Evolutionary conservation across 305 asterid species (phyloP).

Genomic region (Fraxinus angustifolia): DNA sequence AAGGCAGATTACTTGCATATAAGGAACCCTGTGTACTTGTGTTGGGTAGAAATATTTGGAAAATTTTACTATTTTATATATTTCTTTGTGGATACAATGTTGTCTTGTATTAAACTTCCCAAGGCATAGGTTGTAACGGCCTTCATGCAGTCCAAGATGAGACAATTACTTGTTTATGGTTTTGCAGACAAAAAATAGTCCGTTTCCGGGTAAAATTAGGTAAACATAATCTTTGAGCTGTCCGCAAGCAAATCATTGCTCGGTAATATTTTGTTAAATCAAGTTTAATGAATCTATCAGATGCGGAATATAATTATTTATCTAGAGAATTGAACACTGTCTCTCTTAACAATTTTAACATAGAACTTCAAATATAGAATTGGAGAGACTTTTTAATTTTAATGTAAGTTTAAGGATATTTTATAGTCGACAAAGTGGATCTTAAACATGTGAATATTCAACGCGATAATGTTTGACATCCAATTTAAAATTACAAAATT

Average conservation of each 20-base stretch:
- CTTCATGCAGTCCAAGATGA: not conserved
- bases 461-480: not conserved
- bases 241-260: not conserved
- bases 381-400: not conserved
- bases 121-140: not conserved
- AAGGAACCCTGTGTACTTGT: conserved; percentile 14
- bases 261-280: not conserved
- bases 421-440: not conserved
- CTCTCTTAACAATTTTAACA: not conserved
- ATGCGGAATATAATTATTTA: not conserved
- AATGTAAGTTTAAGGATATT: not conserved
- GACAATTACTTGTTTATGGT: not conserved
- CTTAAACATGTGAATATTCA: not conserved
- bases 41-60: not conserved
- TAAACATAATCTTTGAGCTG: not conserved
- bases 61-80: not conserved
- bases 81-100: conserved; percentile 4
- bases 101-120: not conserved
- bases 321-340: not conserved
- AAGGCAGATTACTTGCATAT: conserved; percentile 67
- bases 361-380: not conserved
- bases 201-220: not conserved
- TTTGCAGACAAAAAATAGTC: not conserved
- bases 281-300: not conserved
- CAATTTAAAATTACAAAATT: not conserved